These are phyloP conservation scores for Gynostemma pentaphyllum DNA, from an alignment of 306 rosid genomes.

Conservation along the genomic window DNA sequence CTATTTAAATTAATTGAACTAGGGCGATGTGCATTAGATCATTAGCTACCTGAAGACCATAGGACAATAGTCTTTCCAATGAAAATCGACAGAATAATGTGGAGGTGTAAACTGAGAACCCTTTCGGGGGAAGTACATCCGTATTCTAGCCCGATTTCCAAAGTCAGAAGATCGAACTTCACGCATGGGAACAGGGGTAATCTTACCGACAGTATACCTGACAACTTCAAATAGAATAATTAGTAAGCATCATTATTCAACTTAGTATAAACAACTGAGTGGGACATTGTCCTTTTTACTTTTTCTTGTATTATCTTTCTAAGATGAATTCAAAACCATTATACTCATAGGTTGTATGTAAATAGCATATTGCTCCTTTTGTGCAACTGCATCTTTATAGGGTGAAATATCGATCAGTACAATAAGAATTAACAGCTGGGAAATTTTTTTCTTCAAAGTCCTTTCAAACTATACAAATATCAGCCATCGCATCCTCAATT, in stretches of 20 bases:
- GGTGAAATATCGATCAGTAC: too few relatives aligned
- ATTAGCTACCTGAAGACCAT: conserved; percentile 89
- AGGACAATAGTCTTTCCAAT: conserved; percentile 98
- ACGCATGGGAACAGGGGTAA: conserved; percentile 90
- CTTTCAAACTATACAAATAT: too few relatives aligned
- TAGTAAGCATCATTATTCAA: conserved; percentile 6
- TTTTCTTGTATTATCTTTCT: too few relatives aligned
- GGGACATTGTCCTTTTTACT: too few relatives aligned
- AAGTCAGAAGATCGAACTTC: conserved; percentile 93
- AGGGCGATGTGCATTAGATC: background rate
- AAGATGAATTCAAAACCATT: too few relatives aligned
- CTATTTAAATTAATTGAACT: background rate
- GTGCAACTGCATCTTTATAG: too few relatives aligned
- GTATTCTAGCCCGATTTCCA: conserved; percentile 85
- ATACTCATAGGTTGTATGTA: too few relatives aligned
- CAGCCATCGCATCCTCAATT: too few relatives aligned
- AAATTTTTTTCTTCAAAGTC: too few relatives aligned
- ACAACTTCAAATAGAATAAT: conserved; percentile 28
- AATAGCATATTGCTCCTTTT: too few relatives aligned
- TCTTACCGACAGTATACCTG: conserved; percentile 97
- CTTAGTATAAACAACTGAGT: background rate
- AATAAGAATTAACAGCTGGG: too few relatives aligned
- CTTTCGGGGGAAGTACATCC: conserved; percentile 72
- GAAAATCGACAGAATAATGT: conserved; percentile 65
- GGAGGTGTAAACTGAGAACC: conserved; percentile 95